phyloP scores from a whole-genome alignment of 257 asterid species.

The Misopates orontium region DNA sequence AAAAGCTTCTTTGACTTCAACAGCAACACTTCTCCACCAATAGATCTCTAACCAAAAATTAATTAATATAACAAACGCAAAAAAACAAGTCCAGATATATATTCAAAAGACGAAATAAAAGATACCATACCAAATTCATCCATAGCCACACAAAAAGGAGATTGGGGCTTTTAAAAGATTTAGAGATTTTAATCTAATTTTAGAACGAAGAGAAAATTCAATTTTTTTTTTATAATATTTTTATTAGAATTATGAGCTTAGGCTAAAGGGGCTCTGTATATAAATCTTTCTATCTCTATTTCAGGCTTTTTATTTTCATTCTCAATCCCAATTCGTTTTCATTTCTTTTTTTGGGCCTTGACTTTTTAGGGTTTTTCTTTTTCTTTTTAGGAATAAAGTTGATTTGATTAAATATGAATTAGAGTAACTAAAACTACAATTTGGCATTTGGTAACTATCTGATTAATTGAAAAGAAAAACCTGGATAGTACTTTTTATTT shows the following conservation, averaged over 20 bases:
- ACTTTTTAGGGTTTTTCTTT: too few species aligned
- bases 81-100: constrained; percentile 9
- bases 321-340: not conserved
- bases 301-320: constrained; percentile 19
- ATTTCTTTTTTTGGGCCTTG: not conserved
- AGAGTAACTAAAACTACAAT: too few species aligned
- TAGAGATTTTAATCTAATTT: constrained; percentile 6
- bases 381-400: too few species aligned
- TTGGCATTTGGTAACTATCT: too few species aligned
- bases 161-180: constrained; percentile 33
- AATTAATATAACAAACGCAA: constrained; percentile 1
- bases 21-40: constrained; percentile 28
- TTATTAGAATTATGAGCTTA: constrained; percentile 23
- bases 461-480: too few species aligned
- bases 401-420: too few species aligned
- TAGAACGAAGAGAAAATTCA: constrained; percentile 19
- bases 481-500: too few species aligned
- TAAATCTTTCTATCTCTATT: constrained; percentile 31
- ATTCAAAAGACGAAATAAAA: constrained; percentile 27
- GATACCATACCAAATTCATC: constrained; percentile 50
- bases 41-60: not conserved
- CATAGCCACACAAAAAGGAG: constrained; percentile 40
- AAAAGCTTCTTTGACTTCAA: constrained; percentile 26
- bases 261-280: constrained; percentile 30
- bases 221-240: constrained; percentile 14